Base-by-base conservation (phyloP, 139 green algal species). In the Pseudopediastrum boryanum region DNA sequence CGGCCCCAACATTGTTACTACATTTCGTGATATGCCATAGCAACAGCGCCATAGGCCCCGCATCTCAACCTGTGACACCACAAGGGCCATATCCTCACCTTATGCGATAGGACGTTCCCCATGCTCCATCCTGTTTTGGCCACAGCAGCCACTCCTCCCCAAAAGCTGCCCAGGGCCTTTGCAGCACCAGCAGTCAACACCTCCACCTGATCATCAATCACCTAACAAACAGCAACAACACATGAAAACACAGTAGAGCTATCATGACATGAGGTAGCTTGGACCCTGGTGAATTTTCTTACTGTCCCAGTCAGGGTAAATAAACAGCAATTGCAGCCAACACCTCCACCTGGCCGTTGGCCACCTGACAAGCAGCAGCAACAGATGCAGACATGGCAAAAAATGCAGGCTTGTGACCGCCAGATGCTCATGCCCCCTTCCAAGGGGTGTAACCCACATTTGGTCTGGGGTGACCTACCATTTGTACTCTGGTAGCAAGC, bases 151-250 rank as follows among this genome's bases (percentile, higher is more conserved):
- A 90, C 65, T 4, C 83, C 78, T 13, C 85, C 82, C 75, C 82
- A 86, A 43, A 90, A 62, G 39, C 62, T 79, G 63, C 62, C 83
- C 35, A 89, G 46, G 25, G 82, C 85, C 66, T 84, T 84, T 12
- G 81, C 85, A 4, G 81, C 85, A 25, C 78, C 80, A 2, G 27
- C 73, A 12, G 82, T 77, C 48, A 90, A 71, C 85, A 83, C 65
- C 65, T 87, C 85, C 29, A 90, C 75, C 61, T 87, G 79, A 2
- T 86, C 79, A 27, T 90, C 85, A 54, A 90, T 81, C 29, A 44
- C 82, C 85, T 90, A 76, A 2, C 2, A 41, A 23, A 31, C 3
- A 16, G 33, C 12, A 58, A 50, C 50, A 31, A 19, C 2, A 27
- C 3, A 29, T 21, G 33, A 31, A 68, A 25, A 23, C 10, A 12